Percentiles rank a stretch among this genome's conserved stretches.
Evolutionary conservation across 768 basidiomycete species (phyloP).

Genomic region (Podaxis sp.): DNA sequence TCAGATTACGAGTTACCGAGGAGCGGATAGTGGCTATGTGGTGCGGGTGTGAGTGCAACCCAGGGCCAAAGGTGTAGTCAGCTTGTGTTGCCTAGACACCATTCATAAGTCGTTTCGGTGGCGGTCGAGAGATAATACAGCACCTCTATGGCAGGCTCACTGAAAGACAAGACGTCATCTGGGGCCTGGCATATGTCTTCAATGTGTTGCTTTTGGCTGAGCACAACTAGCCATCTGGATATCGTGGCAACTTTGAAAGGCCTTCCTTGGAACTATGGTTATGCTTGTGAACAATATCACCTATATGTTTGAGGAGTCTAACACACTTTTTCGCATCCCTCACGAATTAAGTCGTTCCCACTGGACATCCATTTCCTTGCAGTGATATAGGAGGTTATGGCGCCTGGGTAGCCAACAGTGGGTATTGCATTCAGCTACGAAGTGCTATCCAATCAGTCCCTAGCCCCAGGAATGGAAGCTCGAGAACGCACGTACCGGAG

Average conservation of each 20-base stretch:
- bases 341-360: constrained; percentile 17
- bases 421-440: constrained; percentile 19
- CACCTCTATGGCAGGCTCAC: constrained; percentile 29
- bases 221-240: constrained; percentile 10
- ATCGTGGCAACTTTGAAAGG: constrained; percentile 11
- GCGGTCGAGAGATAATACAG: not conserved
- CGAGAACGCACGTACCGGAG: not conserved
- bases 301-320: not conserved
- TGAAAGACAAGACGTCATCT: constrained; percentile 29
- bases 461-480: not conserved
- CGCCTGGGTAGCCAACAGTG: constrained; percentile 19
- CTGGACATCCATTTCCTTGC: constrained; percentile 13
- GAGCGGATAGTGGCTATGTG: constrained; percentile 31
- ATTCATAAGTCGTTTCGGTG: not conserved
- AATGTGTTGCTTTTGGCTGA: constrained; percentile 20
- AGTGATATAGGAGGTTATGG: constrained; percentile 17
- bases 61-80: constrained; percentile 29
- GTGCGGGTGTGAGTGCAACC: constrained; percentile 26
- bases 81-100: constrained; percentile 25
- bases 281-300: not conserved
- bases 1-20: constrained; percentile 31
- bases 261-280: not conserved
- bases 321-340: constrained; percentile 20
- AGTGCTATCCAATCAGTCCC: not conserved
- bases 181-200: constrained; percentile 33